Conservation (phyloP, 208 protist species). For the Crithidia expoeki region DNA sequence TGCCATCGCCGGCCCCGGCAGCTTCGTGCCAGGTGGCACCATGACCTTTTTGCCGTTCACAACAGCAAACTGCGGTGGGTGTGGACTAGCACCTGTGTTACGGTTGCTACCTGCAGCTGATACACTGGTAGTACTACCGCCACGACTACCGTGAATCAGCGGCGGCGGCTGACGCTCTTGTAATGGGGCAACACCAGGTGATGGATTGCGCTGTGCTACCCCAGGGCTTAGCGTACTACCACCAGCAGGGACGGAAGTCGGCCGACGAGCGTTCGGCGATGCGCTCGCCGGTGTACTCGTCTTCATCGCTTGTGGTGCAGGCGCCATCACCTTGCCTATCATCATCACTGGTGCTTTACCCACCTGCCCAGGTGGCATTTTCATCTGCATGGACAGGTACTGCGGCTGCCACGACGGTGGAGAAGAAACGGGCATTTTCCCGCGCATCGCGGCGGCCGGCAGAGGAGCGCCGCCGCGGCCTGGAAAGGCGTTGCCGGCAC, state of each 20-base stretch:
- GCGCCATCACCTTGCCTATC: slow-evolving; percentile 7
- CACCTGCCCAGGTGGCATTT: slow-evolving; percentile 16
- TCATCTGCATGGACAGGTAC: slow-evolving; percentile 17
- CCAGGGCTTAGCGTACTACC: background rate
- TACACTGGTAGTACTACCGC: no score
- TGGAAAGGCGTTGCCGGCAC: no score
- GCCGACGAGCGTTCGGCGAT: slow-evolving; percentile 1
- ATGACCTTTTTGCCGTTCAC: slow-evolving; percentile 31
- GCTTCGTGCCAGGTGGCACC: slow-evolving; percentile 21
- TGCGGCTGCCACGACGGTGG: background rate
- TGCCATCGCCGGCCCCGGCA: background rate
- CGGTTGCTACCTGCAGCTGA: background rate
- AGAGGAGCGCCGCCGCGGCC: background rate
- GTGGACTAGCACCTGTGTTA: background rate
- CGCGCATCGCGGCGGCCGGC: background rate
- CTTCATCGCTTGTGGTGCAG: slow-evolving; percentile 6
- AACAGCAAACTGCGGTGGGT: slow-evolving; percentile 24
- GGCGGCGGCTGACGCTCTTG: background rate
- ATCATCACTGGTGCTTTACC: no score
- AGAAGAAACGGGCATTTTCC: background rate
- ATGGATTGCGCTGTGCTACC: background rate
- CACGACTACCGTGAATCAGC: background rate
- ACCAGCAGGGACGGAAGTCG: background rate
- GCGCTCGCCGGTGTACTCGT: background rate
- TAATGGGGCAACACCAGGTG: background rate